Evolutionary conservation across 2,329 filamentous ascomycete genomes (phyloP).

Genomic region (Ophioceras dolichostomum): DNA sequence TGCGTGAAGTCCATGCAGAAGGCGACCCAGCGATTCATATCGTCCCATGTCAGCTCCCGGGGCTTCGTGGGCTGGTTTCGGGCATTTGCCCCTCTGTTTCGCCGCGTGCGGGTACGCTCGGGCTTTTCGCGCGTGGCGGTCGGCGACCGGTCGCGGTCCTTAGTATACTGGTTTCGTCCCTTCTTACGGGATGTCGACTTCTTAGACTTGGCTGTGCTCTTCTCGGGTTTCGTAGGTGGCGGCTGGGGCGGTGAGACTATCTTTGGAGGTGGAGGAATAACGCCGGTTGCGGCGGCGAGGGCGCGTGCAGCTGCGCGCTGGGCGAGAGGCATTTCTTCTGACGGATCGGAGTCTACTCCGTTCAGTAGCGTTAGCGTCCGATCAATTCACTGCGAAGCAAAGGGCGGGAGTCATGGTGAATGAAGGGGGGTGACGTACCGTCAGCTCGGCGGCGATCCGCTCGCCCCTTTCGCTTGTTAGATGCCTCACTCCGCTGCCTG

Average conservation of each 20-base stretch:
- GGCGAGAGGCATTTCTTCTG: slow-evolving; percentile 52
- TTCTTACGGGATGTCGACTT: slow-evolving; percentile 54
- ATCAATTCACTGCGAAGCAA: too few species aligned
- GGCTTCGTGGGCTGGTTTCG: too few species aligned
- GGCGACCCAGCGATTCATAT: slow-evolving; percentile 2
- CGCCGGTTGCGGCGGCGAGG: slow-evolving; percentile 15
- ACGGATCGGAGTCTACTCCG: slow-evolving; percentile 55
- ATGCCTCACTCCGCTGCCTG: slow-evolving; percentile 58
- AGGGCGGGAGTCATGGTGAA: too few species aligned
- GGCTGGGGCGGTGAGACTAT: slow-evolving; percentile 19
- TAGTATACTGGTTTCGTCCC: slow-evolving; percentile 73
- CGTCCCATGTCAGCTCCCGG: slow-evolving; percentile 1
- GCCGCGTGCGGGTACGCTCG: slow-evolving; percentile 16
- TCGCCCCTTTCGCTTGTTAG: slow-evolving; percentile 69
- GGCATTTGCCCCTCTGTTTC: neutral
- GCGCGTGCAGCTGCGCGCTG: slow-evolving; percentile 20
- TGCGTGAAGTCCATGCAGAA: slow-evolving; percentile 3
- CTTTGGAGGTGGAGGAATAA: slow-evolving; percentile 4
- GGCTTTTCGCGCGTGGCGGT: slow-evolving; percentile 37
- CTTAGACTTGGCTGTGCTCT: slow-evolving; percentile 44
- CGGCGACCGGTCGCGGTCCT: slow-evolving; percentile 54
- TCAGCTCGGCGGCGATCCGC: slow-evolving; percentile 72
- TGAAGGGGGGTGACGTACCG: slow-evolving; percentile 37
- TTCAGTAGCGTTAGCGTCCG: slow-evolving; percentile 18
- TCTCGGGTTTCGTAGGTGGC: slow-evolving; percentile 30